These are phyloP conservation scores for Sanghuangporus sanghuang DNA, from an alignment of 1,284 basidiomycete genomes.

Conservation along the genomic window DNA sequence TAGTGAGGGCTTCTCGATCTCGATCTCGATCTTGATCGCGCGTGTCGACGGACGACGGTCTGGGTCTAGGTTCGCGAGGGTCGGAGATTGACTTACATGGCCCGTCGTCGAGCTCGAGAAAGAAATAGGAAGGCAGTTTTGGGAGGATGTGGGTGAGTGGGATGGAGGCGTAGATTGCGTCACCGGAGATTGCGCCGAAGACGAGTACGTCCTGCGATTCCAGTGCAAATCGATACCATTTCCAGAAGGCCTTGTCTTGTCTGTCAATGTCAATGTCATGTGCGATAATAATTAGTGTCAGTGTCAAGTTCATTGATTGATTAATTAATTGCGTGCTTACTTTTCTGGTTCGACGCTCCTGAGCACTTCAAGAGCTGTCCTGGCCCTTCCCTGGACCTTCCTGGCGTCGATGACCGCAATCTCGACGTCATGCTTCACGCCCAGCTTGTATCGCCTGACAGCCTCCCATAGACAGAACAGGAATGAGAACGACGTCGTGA, in stretches of 20 bases:
- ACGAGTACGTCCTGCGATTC: slow-evolving; percentile 73
- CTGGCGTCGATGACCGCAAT: slow-evolving; percentile 71
- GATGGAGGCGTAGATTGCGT: slow-evolving; percentile 61
- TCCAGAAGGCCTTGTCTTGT: slow-evolving; percentile 60
- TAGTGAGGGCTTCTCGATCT: background rate
- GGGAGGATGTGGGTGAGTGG: slow-evolving; percentile 58
- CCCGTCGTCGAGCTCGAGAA: slow-evolving; percentile 32
- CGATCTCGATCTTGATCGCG: slow-evolving; percentile 9
- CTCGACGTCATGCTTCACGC: slow-evolving; percentile 66
- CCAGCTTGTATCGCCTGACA: slow-evolving; percentile 59
- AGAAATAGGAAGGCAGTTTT: slow-evolving; percentile 66
- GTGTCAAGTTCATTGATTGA: too few relatives aligned
- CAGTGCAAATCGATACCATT: slow-evolving; percentile 66
- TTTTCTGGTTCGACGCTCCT: slow-evolving; percentile 1
- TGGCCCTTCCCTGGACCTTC: slow-evolving; percentile 48
- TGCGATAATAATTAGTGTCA: slow-evolving; percentile 13
- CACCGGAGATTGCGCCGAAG: slow-evolving; percentile 57
- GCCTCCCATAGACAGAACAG: slow-evolving; percentile 79
- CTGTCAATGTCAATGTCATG: slow-evolving; percentile 38
- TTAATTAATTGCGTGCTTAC: background rate
- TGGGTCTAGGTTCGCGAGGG: slow-evolving; percentile 18
- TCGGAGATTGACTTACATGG: background rate
- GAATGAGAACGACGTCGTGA: slow-evolving; percentile 73
- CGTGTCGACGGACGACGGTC: background rate
- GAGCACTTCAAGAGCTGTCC: slow-evolving; percentile 33